Conservation (phyloP, 2,329 filamentous ascomycete species). For the Pseudogymnoascus sp. region DNA sequence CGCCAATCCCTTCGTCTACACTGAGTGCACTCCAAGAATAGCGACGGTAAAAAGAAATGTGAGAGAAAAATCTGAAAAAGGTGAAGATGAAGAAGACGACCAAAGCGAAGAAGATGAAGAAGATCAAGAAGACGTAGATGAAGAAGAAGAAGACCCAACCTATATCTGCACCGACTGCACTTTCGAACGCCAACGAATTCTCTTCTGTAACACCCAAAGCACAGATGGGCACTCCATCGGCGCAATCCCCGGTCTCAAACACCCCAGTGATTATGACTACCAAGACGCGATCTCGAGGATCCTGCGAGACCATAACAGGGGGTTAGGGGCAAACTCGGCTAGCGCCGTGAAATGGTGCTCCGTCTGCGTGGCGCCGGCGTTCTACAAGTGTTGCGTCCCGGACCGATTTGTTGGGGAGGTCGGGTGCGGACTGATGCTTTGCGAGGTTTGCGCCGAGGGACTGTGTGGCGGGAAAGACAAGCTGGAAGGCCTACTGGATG, state of each 20-base stretch:
- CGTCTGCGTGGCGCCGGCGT: slow-evolving; percentile 20
- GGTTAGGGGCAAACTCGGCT: slow-evolving; percentile 12
- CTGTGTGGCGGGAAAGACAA: not conserved
- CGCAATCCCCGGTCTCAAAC: slow-evolving; percentile 12
- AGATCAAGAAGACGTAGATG: not conserved
- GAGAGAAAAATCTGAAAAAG: not conserved
- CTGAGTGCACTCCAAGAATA: not conserved
- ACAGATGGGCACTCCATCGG: slow-evolving; percentile 8
- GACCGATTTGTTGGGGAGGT: not conserved
- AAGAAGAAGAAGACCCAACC: slow-evolving; percentile 11
- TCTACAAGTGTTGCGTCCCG: slow-evolving; percentile 11
- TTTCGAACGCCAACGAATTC: slow-evolving; percentile 14
- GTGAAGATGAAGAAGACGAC: not conserved
- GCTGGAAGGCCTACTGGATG: slow-evolving; percentile 9
- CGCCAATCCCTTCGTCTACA: not conserved
- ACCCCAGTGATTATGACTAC: slow-evolving; percentile 11
- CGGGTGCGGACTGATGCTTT: slow-evolving; percentile 22
- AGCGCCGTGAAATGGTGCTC: slow-evolving; percentile 18
- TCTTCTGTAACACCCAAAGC: slow-evolving; percentile 15
- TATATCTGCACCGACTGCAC: slow-evolving; percentile 24
- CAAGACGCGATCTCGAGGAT: slow-evolving; percentile 2
- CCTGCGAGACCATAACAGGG: not conserved
- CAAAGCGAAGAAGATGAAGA: not conserved
- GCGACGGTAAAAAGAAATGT: not conserved
- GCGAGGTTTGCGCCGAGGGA: slow-evolving; percentile 12